Base-by-base conservation (phyloP, 768 basidiomycete genomes). In the Trametes meyenii region DNA sequence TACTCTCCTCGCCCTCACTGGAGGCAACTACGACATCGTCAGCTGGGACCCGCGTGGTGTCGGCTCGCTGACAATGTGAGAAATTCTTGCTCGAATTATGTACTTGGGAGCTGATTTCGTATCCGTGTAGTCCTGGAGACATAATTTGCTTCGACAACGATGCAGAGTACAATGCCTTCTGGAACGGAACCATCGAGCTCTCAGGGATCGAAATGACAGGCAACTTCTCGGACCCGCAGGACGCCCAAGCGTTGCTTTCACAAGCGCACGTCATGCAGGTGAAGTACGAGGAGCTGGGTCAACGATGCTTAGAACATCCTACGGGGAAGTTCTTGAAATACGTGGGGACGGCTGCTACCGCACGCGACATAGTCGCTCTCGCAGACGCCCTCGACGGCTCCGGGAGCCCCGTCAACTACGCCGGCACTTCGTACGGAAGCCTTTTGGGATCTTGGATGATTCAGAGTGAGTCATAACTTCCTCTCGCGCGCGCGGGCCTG, bases 1-100 rank as follows among this genome's bases (percentile, higher is more conserved):
- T 43, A 2, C 44, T 2, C 16, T 36, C 12, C 23, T 50, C 3
- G 26, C 21, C 17, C 36, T 59, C 26, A 55, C 55, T 21, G 62
- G 57, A 1, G 57, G 62, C 5, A 16, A 21, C 11, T 63, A 63
- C 48, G 62, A 63, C 26, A 50, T 63, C 29, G 62, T 63, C 57
- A 54, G 46, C 17, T 59, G 56, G 57, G 62, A 63, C 26, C 50
- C 62, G 23, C 57, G 62, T 19, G 62, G 62, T 0, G 52, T 58
- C 1, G 62, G 62, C 4, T 7, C 48, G 13, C 45, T 53, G 33
- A 59, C 62, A 5, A 29, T 55, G 60, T 61, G 4, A 23, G 60
- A 12, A 5, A 7, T 16, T 21, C 6, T 33, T 5, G 14, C 1
- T 17, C 14, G 5, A 13, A 2, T 13, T 14, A 12, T n/a, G n/a